Base-by-base conservation (phyloP, 2,329 filamentous ascomycete genomes). In the Aureobasidium mangrovei region DNA sequence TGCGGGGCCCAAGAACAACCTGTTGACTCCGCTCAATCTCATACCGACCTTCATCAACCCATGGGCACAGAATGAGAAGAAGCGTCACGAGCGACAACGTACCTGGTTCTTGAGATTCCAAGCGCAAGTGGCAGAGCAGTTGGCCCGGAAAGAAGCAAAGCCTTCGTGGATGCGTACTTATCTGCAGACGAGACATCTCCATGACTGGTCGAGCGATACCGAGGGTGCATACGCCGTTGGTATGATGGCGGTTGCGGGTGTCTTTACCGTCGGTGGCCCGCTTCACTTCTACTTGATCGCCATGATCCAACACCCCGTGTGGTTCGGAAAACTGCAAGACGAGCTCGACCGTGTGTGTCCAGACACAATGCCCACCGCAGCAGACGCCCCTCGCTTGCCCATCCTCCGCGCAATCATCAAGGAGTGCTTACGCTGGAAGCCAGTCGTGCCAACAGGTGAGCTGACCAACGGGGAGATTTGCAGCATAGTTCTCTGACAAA, bases 371-470 rank as follows among this genome's bases (percentile, higher is more conserved):
- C 78, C 79, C 0, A 74, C 67, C 12, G 71, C 76, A 33, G 66
- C 68, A 4, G 77, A 82, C 60, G 74, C 73, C 58, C 65, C 74
- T 2, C 64, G 72, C 18, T 65, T 82, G 12, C 78, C 79, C 0
- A 77, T 70, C 0, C 71, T 81, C 9, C 69, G 78, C 12, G 78
- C 79, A 1, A 76, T 77, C 39, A 65, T 82, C 26, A 80, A 81
- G 65, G 79, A 82, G 65, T 77, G 76, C 10, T 63, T 80, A 12
- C 70, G 79, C 29, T 66, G 76, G 75, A 69, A 76, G 51, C 75
- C 76, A 32, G 74, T 76, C 4, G 76, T 79, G 8, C 76, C 77
- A 6, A 78, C 77, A 32, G 18, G 18, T 18, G 18, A 18, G 18
- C 1, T 18, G 18, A 18, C 18, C 18, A 18, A 18, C 18, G 1